Evolutionary conservation across 805 yeast species (phyloP).

Genomic region (Candida methanosorbosa): DNA sequence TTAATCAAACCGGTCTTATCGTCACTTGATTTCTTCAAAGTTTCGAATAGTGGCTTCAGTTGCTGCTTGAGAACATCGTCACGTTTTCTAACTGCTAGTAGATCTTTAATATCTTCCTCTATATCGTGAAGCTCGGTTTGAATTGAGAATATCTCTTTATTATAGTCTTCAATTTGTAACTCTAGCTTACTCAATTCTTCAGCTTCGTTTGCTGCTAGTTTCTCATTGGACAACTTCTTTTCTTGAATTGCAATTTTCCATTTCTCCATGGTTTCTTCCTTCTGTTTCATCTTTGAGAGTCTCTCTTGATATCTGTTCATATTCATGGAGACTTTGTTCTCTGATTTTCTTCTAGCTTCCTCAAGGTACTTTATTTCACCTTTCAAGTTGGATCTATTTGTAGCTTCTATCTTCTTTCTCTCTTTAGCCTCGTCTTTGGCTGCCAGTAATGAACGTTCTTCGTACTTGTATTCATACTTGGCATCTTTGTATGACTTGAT

Average conservation of each 20-base stretch:
- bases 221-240: conserved; percentile 10
- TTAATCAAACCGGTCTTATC: conserved; percentile 19
- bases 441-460: conserved; percentile 23
- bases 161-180: conserved; percentile 16
- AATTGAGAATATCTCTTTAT: conserved; percentile 17
- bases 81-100: conserved; percentile 15
- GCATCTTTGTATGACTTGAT: conserved; percentile 24
- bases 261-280: conserved; percentile 23
- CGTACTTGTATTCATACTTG: conserved; percentile 29
- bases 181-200: conserved; percentile 9
- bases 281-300: conserved; percentile 22
- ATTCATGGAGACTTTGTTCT: conserved; percentile 25
- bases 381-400: conserved; percentile 28
- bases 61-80: conserved; percentile 16
- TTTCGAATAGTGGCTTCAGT: conserved; percentile 14
- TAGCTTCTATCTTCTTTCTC: conserved; percentile 32
- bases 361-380: conserved; percentile 33
- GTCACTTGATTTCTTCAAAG: conserved; percentile 14
- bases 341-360: conserved; percentile 29
- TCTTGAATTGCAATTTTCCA: conserved; percentile 25
- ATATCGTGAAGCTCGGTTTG: conserved; percentile 20
- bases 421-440: conserved; percentile 29
- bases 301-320: conserved; percentile 20
- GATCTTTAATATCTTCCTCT: conserved; percentile 25
- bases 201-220: conserved; percentile 9